Base-by-base conservation (phyloP, 73 alveolate species). In the Diophrys appendiculata region DNA sequence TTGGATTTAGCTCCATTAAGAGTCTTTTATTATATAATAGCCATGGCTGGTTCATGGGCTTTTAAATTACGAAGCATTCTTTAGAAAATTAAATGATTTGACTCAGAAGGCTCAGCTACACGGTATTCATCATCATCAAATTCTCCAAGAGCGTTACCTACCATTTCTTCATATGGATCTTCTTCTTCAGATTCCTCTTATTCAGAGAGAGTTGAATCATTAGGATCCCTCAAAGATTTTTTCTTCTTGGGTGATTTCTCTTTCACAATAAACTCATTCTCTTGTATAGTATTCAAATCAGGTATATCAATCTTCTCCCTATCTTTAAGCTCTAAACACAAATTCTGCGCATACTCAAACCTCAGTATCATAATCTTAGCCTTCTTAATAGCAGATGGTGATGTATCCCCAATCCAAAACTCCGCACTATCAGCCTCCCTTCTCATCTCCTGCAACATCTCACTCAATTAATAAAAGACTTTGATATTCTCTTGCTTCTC, bases 51-150 rank as follows among this genome's bases (percentile, higher is more conserved):
- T 29, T 76, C 85, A 65, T 64, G 73, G 34, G 77, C 85, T 26
- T 76, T 69, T 0, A 76, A 54, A 32, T 76, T 76, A 2, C 71
- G 70, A n/a, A 65, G 77, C 85, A 76, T 76, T 64, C 85, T 28
- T 68, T 76, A 65, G 43, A 43, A 43, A 11, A 43, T 43, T 43
- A 11, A 5, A 43, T 43, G 5, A 18, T 43, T 43, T 43, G 18
- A 5, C 18, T 43, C 60, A 18, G 18, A 11, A 18, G 60, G 60
- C n/a, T 5, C 5, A 18, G 60, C 60, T 43, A 43, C 18, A 11
- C 60, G 60, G 18, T 43, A 43, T 43, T 43, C 60, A 43, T 43
- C 60, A 11, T 43, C 60, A 18, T 43, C 60, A 43, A 43, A 43
- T 5, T 43, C 60, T 43, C 60, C 60, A 43, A 43, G 60, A 43